These are phyloP conservation scores for Posidonia australis DNA, from an alignment of 106 monocot species.

Conservation along the genomic window DNA sequence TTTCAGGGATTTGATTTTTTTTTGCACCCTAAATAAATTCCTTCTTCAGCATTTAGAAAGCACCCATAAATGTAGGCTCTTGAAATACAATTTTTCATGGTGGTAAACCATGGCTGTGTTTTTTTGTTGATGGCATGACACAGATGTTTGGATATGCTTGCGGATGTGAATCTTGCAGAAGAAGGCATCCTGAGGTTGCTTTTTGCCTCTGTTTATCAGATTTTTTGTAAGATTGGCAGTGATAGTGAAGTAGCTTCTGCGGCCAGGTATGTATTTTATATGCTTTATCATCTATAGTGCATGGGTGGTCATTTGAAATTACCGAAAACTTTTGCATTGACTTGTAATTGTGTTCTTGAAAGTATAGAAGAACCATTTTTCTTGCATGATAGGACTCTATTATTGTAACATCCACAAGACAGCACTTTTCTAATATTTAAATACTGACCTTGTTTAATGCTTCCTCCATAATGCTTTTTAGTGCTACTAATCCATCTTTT, in stretches of 20 bases:
- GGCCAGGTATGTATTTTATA: conserved; percentile 42
- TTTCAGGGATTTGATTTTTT: too few relatives aligned
- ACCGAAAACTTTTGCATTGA: too few relatives aligned
- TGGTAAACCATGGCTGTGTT: background rate
- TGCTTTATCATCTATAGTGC: background rate
- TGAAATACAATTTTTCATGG: background rate
- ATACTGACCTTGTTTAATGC: too few relatives aligned
- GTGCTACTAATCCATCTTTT: background rate
- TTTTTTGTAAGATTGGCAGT: conserved; percentile 44
- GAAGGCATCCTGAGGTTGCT: conserved; percentile 79
- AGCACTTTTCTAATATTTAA: too few relatives aligned
- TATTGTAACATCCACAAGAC: too few relatives aligned
- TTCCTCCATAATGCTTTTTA: too few relatives aligned
- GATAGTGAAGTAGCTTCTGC: conserved; percentile 56
- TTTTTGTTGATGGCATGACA: background rate
- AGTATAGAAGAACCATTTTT: too few relatives aligned
- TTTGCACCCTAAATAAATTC: too few relatives aligned
- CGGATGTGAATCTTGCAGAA: conserved; percentile 69
- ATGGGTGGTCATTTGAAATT: background rate
- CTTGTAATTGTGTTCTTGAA: too few relatives aligned
- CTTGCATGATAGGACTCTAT: too few relatives aligned
- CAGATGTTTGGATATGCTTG: conserved; percentile 67
- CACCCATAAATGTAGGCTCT: background rate
- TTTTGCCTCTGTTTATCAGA: conserved; percentile 60
- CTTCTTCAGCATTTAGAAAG: too few relatives aligned